Evolutionary conservation across 352 stramenopile genomes (phyloP).

Genomic region (Hyphochytrium catenoides): DNA sequence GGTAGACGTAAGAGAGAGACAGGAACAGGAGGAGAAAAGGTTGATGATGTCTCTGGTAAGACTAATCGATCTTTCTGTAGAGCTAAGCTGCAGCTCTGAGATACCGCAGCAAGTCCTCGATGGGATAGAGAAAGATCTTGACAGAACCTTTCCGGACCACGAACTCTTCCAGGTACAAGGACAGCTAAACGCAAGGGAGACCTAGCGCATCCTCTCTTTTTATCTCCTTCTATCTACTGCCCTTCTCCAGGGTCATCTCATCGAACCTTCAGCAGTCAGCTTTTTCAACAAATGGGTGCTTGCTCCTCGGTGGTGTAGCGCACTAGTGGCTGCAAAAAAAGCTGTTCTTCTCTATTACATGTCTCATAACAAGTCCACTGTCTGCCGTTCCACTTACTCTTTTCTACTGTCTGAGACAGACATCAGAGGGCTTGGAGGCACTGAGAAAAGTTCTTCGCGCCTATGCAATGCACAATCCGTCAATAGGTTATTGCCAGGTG

Average conservation of each 20-base stretch:
- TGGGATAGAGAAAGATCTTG: slow-evolving; percentile 35
- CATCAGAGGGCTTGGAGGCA: slow-evolving; percentile 16
- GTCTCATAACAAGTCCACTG: too few species aligned
- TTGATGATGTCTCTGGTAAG: slow-evolving; percentile 1
- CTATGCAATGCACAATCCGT: slow-evolving; percentile 25
- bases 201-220: too few species aligned
- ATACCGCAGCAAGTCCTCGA: slow-evolving; percentile 9
- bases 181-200: too few species aligned
- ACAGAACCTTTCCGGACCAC: slow-evolving; percentile 31
- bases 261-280: too few species aligned
- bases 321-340: too few species aligned
- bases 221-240: neutral
- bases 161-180: slow-evolving; percentile 19
- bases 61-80: neutral
- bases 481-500: slow-evolving; percentile 27
- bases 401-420: slow-evolving; percentile 9
- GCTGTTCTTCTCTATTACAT: too few species aligned
- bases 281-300: too few species aligned
- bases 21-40: slow-evolving; percentile 8
- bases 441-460: slow-evolving; percentile 25
- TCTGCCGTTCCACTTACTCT: neutral
- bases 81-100: neutral
- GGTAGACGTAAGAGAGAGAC: too few species aligned
- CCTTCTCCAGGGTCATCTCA: too few species aligned
- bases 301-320: too few species aligned